Base-by-base conservation (phyloP, 306 rosid genomes). In the Carpinus viminea region DNA sequence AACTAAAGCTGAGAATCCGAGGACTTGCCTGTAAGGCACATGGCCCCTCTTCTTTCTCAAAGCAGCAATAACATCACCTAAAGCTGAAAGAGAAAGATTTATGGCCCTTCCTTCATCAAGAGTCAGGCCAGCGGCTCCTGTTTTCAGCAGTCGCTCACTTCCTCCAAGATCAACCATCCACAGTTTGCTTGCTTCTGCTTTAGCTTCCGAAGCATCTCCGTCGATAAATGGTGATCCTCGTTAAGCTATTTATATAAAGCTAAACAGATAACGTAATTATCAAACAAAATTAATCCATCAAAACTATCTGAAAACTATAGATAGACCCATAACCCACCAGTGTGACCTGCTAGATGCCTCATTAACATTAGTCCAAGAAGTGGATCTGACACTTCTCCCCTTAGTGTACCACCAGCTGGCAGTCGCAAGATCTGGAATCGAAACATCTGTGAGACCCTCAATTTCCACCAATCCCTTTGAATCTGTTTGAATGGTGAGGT, bases 141-240 rank as follows among this genome's bases (percentile, higher is more conserved):
- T 94, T 88, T 94, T 94, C 73, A 92, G 86, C 64, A 94, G 77
- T 79, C 98, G 81, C 73, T 94, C 98, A 24, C 97, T 94, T 82
- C 98, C 98, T 65, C 98, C 98, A 43, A 94, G 97, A 87, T 94
- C 98, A 77, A 94, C 89, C 98, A 94, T 89, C 98, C 98, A 92
- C 88, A 94, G 82, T 80, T 88, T 94, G 85, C 97, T 93, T 43
- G 88, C 78, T 86, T 88, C 89, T 1, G 77, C 74, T 82, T 88
- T 89, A 75, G 85, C 88, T 82, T 81, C 85, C 71, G 52, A 47
- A 28, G 85, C 91, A 83, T 89, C 88, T 76, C 88, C 81, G 84
- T 41, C 90, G 97, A 82, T 74, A 92, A 66, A 94, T 88, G 89
- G 86, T 83, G 78, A 94, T 90, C 92, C 97, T 92, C 47, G 92